These are phyloP conservation scores for Akanthomyces muscarius DNA, from an alignment of 2,329 filamentous ascomycete species.

Conservation along the genomic window DNA sequence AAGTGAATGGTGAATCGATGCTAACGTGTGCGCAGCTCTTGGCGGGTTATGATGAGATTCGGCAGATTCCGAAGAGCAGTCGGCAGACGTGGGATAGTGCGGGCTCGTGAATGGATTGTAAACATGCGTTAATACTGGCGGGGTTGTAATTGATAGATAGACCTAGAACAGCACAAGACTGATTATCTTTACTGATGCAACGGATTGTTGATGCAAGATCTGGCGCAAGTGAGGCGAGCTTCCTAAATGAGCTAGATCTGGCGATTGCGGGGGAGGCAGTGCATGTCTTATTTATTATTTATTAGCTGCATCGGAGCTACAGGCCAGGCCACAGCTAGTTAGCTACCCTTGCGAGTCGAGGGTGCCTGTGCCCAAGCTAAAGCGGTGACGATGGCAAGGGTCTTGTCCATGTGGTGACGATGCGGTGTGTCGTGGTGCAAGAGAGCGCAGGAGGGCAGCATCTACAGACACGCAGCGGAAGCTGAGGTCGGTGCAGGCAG, in stretches of 20 bases:
- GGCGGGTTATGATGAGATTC: constrained; percentile 3
- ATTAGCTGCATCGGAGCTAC: background rate
- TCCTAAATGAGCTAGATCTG: constrained; percentile 5
- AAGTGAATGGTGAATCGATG: background rate
- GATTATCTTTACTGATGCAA: background rate
- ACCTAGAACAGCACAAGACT: constrained; percentile 2
- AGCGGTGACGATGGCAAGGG: background rate
- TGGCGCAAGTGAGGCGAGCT: background rate
- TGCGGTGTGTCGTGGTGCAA: too few relatives aligned
- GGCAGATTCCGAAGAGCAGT: background rate
- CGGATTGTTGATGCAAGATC: background rate
- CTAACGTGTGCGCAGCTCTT: constrained; percentile 10
- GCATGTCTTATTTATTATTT: constrained; percentile 6
- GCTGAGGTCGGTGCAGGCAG: background rate
- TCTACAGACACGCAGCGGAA: too few relatives aligned
- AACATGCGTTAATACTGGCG: background rate
- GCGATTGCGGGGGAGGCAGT: constrained; percentile 17
- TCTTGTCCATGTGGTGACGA: too few relatives aligned
- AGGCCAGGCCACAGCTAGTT: background rate
- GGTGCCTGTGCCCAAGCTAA: background rate
- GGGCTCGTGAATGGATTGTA: background rate
- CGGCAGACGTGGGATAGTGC: too few relatives aligned
- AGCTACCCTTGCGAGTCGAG: background rate
- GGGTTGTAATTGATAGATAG: constrained; percentile 5
- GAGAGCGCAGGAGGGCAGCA: too few relatives aligned